Percentiles rank a stretch among this genome's conserved stretches.
Evolutionary conservation across 768 basidiomycete species (phyloP).

Genomic region (Podaxis rugospora): DNA sequence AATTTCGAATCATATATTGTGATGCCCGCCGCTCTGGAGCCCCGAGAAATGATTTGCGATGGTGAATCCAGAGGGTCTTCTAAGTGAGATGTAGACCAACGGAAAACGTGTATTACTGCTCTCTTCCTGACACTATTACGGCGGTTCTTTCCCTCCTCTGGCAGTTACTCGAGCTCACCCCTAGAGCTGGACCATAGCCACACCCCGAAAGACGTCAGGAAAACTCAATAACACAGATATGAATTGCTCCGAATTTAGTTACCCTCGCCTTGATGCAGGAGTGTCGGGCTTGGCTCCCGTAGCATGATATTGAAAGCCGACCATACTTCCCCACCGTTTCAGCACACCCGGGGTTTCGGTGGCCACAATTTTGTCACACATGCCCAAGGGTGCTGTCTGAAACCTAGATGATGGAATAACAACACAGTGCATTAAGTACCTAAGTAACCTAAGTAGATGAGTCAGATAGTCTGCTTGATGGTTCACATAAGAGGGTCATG

Average conservation of each 20-base stretch:
- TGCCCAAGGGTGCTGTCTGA: too few relatives aligned
- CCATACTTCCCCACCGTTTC: constrained; percentile 40
- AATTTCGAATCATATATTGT: constrained; percentile 58
- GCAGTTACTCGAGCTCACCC: constrained; percentile 49
- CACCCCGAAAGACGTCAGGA: neutral
- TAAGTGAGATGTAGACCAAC: constrained; percentile 25
- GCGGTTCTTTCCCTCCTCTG: constrained; percentile 63
- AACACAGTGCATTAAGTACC: too few relatives aligned
- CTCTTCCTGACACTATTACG: constrained; percentile 66
- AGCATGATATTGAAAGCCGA: constrained; percentile 63
- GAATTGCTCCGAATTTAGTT: constrained; percentile 25
- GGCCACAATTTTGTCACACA: too few relatives aligned
- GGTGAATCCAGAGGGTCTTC: constrained; percentile 60
- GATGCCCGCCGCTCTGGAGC: constrained; percentile 66
- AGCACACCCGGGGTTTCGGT: too few relatives aligned
- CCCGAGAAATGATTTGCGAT: constrained; percentile 67
- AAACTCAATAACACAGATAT: neutral
- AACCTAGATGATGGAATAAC: too few relatives aligned
- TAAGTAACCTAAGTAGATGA: too few relatives aligned
- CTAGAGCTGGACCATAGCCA: constrained; percentile 12
- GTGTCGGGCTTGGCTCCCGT: constrained; percentile 43
- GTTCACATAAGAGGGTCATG: too few relatives aligned
- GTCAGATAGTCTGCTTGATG: too few relatives aligned
- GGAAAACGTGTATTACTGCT: constrained; percentile 36
- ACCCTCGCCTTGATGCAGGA: constrained; percentile 43